Base-by-base conservation (phyloP, 2,329 filamentous ascomycete species). In the Allantophomopsis cytisporea region DNA sequence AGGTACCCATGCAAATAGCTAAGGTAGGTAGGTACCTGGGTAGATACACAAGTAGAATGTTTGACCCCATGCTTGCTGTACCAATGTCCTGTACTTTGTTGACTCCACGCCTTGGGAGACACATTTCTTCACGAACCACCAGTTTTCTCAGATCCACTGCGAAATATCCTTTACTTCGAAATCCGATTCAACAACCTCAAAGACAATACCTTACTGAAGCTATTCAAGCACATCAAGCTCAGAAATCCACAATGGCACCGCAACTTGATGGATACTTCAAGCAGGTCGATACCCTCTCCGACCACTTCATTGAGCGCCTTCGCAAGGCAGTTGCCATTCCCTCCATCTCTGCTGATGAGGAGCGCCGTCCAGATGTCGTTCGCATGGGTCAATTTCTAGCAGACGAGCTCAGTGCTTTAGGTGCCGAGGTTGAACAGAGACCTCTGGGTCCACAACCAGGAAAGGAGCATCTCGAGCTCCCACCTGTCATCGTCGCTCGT, bases 321-420 rank as follows among this genome's bases (percentile, higher is more conserved):
- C 75, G 84, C 56, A 78, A 88, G 62, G 91, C 91, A 40, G 91
- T 98, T 43, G 89, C 88, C 39, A 98, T 98, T 54, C 91, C 91
- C 15, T 98, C 91, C 46, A 73, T 98, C 58, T 96, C 89, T 28
- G 84, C 89, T 36, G 88, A 95, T 46, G 86, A 91, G 56, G 80
- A 82, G 50, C 80, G 85, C 55, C 80, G 91, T 43, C 80, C 80
- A 40, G 88, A 98, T 71, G 91, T 98, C 46, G 77, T 98, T 55
- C 85, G 81, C 68, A 98, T 98, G 91, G 91, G 85, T 52, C 72
- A 94, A 54, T 98, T 81, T 60, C 81, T 98, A 46, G 85, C 80
- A 47, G 67, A 71, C 39, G 84, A 96, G 67, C 78, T 98, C 50
- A 80, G 80, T 62, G 65, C 68, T 15, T 76, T 98, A 18, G 91